A percentile compares a stretch with the other conserved stretches of the same genome.
These are phyloP conservation scores for Lactarius indigo DNA, from an alignment of 768 basidiomycete genomes.

Conservation along the genomic window DNA sequence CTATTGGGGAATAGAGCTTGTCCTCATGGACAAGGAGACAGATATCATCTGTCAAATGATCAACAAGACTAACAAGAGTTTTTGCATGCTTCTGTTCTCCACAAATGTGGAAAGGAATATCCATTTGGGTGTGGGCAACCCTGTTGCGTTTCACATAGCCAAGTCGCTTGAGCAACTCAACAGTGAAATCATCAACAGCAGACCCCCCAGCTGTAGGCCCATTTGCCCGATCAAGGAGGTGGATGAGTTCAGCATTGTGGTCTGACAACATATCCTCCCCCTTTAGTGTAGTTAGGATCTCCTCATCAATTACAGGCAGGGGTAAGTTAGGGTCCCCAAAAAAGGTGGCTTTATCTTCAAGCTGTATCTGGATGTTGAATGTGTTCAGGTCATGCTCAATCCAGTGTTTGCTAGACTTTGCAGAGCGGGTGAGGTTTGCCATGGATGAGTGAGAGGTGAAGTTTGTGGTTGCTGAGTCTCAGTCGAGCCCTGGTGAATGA, in stretches of 20 bases:
- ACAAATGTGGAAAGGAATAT: background rate
- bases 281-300: background rate
- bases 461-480: too few relatives aligned
- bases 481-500: too few relatives aligned
- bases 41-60: constrained; percentile 7
- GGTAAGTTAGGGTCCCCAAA: background rate
- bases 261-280: background rate
- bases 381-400: background rate
- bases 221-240: constrained; percentile 5
- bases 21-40: constrained; percentile 15
- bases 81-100: background rate
- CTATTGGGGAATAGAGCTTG: background rate
- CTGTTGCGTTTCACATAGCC: constrained; percentile 6
- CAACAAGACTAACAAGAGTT: constrained; percentile 3
- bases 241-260: background rate
- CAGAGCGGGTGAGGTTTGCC: constrained; percentile 2
- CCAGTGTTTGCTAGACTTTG: constrained; percentile 14
- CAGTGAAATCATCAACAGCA: constrained; percentile 10
- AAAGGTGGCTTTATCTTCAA: background rate
- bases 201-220: background rate
- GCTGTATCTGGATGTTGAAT: background rate
- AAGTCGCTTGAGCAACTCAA: background rate
- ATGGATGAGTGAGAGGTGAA: background rate
- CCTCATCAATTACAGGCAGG: background rate
- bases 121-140: background rate